Conservation (phyloP, 768 basidiomycete genomes). For the Boletus sensibilis region DNA sequence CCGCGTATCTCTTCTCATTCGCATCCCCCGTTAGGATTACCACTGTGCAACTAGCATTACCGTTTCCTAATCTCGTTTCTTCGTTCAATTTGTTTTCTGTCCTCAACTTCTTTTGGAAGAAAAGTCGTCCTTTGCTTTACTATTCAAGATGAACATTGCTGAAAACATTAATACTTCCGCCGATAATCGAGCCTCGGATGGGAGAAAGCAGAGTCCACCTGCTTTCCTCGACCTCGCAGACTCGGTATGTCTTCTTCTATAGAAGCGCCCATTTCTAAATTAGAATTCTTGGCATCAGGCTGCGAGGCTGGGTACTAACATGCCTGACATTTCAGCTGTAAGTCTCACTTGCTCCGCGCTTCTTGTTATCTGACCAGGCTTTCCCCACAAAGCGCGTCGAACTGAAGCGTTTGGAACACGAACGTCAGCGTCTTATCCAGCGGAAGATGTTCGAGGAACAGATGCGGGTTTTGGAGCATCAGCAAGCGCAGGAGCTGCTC, state of each 20-base stretch:
- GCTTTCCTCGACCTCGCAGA: slow-evolving; percentile 93
- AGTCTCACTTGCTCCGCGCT: slow-evolving; percentile 33
- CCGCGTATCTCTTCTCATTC: slow-evolving; percentile 27
- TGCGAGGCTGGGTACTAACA: slow-evolving; percentile 81
- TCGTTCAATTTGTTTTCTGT: slow-evolving; percentile 53
- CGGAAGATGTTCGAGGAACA: slow-evolving; percentile 94
- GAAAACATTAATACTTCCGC: slow-evolving; percentile 71
- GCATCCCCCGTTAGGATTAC: slow-evolving; percentile 42
- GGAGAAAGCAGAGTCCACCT: slow-evolving; percentile 83
- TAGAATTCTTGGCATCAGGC: slow-evolving; percentile 44
- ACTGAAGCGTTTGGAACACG: slow-evolving; percentile 81
- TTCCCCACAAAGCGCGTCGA: slow-evolving; percentile 66
- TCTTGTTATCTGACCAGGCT: slow-evolving; percentile 4
- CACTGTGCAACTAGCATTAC: slow-evolving; percentile 66
- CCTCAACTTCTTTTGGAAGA: slow-evolving; percentile 47
- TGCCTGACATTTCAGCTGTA: slow-evolving; percentile 84
- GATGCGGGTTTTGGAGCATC: slow-evolving; percentile 90
- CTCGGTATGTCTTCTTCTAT: slow-evolving; percentile 58
- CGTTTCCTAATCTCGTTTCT: slow-evolving; percentile 51
- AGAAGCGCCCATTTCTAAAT: slow-evolving; percentile 7
- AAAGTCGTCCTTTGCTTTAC: slow-evolving; percentile 46
- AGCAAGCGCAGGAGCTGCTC: slow-evolving; percentile 85
- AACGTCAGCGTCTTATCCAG: slow-evolving; percentile 83
- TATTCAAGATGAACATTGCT: slow-evolving; percentile 64
- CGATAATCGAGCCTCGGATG: slow-evolving; percentile 70